A percentile compares a stretch with the other conserved stretches of the same genome.
phyloP scores from a whole-genome alignment of 106 monocot genomes.

The Gastrodia elata region DNA sequence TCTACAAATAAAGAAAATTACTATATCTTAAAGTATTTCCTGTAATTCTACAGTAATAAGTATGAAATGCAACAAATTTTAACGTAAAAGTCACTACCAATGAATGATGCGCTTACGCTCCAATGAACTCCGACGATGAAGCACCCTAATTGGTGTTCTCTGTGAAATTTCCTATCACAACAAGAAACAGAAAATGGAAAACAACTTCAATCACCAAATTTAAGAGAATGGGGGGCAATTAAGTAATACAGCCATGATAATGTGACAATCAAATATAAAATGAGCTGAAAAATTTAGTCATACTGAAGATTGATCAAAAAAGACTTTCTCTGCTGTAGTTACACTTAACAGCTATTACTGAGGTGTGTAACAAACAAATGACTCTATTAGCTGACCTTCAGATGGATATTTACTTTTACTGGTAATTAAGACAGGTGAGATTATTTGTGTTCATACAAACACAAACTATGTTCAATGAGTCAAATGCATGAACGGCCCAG shows the following conservation, averaged over 20 bases:
- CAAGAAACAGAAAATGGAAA: not conserved
- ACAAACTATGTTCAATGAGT: not conserved
- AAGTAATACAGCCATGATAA: not conserved
- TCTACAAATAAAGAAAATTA: not conserved
- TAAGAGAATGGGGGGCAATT: not conserved
- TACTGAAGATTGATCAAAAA: not conserved
- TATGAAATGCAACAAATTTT: not conserved
- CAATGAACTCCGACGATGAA: constrained; percentile 90
- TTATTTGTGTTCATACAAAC: not conserved
- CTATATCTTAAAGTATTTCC: not conserved
- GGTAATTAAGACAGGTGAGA: not conserved
- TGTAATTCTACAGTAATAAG: not conserved
- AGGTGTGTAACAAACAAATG: not conserved
- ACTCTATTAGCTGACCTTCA: not conserved
- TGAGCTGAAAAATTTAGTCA: not conserved
- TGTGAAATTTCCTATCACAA: constrained; percentile 61
- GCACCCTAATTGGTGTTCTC: constrained; percentile 80
- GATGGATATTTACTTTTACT: too few relatives aligned
- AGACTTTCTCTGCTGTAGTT: not conserved
- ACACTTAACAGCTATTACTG: not conserved
- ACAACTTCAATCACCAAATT: not conserved
- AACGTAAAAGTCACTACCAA: constrained; percentile 38
- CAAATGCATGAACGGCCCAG: not conserved
- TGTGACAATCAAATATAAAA: not conserved
- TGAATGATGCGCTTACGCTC: constrained; percentile 80